Conservation (phyloP, 108 stramenopile species). For the Craspedostauros australis region DNA sequence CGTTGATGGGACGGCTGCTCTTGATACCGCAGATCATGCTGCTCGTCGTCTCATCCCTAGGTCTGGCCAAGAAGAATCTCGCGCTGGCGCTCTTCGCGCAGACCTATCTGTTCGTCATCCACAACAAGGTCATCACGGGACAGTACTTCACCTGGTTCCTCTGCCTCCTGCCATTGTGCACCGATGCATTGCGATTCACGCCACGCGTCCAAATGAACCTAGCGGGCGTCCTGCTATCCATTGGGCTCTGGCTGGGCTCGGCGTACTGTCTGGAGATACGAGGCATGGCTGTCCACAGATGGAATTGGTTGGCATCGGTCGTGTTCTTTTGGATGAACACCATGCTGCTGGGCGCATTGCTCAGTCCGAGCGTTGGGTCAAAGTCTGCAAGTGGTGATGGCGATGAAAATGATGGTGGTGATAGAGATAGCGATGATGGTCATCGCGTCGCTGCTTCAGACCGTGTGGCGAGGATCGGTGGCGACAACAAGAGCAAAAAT, state of each 20-base stretch:
- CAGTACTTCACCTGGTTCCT: constrained; percentile 98
- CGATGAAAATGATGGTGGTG: too few species aligned
- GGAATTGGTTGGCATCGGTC: constrained; percentile 72
- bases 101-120: constrained; percentile 93
- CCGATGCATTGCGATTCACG: constrained; percentile 28
- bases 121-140: constrained; percentile 98
- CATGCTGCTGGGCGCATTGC: constrained; percentile 51
- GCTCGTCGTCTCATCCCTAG: constrained; percentile 60
- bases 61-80: constrained; percentile 57
- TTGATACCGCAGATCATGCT: constrained; percentile 79
- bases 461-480: too few species aligned
- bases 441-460: too few species aligned
- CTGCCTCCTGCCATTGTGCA: constrained; percentile 74
- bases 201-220: constrained; percentile 18
- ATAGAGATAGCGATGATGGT: too few species aligned
- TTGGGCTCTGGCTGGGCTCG: constrained; percentile 61
- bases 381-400: too few species aligned
- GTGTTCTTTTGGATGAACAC: constrained; percentile 72
- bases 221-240: constrained; percentile 30
- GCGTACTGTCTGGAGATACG: constrained; percentile 85
- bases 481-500: too few species aligned
- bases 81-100: constrained; percentile 79
- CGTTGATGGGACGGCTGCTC: constrained; percentile 34
- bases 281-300: constrained; percentile 57
- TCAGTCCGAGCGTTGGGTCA: too few species aligned